Evolutionary conservation across 2,329 filamentous ascomycete species (phyloP).

Genomic region (Decorospora gaudefroyi): DNA sequence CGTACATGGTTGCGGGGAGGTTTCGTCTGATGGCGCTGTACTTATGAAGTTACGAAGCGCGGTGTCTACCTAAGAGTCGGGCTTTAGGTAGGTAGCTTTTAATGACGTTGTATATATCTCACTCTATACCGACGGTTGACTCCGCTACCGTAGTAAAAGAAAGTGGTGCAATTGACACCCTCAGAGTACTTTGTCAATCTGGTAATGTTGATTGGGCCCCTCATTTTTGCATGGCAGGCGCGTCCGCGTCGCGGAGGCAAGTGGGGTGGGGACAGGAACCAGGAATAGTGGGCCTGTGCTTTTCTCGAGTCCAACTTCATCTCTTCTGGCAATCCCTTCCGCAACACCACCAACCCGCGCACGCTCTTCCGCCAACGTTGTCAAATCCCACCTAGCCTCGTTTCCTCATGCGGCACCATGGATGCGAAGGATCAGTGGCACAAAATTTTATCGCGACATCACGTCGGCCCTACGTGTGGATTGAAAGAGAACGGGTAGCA

Average conservation of each 20-base stretch:
- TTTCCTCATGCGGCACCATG: background rate
- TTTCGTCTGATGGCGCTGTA: too few relatives aligned
- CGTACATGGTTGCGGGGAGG: slow-evolving; percentile 88
- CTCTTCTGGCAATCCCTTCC: slow-evolving; percentile 18
- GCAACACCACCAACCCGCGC: slow-evolving; percentile 8
- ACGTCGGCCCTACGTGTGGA: background rate
- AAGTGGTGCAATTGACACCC: background rate
- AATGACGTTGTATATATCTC: too few relatives aligned
- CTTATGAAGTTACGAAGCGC: too few relatives aligned
- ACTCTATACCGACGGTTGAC: too few relatives aligned
- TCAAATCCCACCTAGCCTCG: background rate
- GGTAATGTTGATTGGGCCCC: slow-evolving; percentile 14
- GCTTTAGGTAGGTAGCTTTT: too few relatives aligned
- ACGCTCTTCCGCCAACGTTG: slow-evolving; percentile 2
- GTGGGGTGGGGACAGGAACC: slow-evolving; percentile 17
- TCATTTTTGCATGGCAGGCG: slow-evolving; percentile 16
- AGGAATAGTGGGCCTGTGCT: slow-evolving; percentile 17
- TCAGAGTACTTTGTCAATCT: background rate
- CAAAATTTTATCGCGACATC: background rate
- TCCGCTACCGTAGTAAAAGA: too few relatives aligned
- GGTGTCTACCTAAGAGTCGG: too few relatives aligned
- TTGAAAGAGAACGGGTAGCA: background rate
- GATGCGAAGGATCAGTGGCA: background rate
- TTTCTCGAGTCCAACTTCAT: slow-evolving; percentile 21
- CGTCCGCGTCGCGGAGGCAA: slow-evolving; percentile 23